Percentiles rank a stretch among this genome's conserved stretches.
These are phyloP conservation scores for Hypoxylon sp. DNA, from an alignment of 2,329 filamentous ascomycete genomes.

Conservation along the genomic window DNA sequence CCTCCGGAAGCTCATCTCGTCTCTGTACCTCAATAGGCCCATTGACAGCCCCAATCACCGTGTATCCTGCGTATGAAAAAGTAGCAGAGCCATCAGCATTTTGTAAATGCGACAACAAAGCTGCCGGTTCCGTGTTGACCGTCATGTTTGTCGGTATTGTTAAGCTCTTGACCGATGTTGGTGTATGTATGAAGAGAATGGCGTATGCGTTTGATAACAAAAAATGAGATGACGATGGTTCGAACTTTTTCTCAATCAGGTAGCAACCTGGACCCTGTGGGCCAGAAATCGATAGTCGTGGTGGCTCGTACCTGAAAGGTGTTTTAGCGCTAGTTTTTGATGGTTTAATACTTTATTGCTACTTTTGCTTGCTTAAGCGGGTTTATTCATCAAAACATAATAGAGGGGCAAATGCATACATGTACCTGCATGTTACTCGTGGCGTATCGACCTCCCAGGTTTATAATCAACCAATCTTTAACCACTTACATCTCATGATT, in stretches of 20 bases:
- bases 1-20: constrained; percentile 89
- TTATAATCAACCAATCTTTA: constrained; percentile 25
- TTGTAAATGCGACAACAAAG: constrained; percentile 66
- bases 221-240: constrained; percentile 27
- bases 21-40: constrained; percentile 90
- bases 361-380: too few relatives aligned
- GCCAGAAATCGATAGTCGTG: too few relatives aligned
- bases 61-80: constrained; percentile 79
- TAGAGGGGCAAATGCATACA: constrained; percentile 10
- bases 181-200: constrained; percentile 1
- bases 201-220: constrained; percentile 5
- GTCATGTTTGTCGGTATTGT: constrained; percentile 51
- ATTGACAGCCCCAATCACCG: constrained; percentile 85
- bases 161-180: too few relatives aligned
- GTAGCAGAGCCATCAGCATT: constrained; percentile 83
- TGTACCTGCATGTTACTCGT: too few relatives aligned
- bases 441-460: too few relatives aligned
- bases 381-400: constrained; percentile 22
- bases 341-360: too few relatives aligned
- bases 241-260: constrained; percentile 34
- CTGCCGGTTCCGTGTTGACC: constrained; percentile 57
- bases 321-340: constrained; percentile 18
- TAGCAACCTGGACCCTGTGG: constrained; percentile 9
- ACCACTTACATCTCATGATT: constrained; percentile 4
- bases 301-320: constrained; percentile 1